Evolutionary conservation across 2,329 filamentous ascomycete genomes (phyloP).

Genomic region (Didymella exigua): DNA sequence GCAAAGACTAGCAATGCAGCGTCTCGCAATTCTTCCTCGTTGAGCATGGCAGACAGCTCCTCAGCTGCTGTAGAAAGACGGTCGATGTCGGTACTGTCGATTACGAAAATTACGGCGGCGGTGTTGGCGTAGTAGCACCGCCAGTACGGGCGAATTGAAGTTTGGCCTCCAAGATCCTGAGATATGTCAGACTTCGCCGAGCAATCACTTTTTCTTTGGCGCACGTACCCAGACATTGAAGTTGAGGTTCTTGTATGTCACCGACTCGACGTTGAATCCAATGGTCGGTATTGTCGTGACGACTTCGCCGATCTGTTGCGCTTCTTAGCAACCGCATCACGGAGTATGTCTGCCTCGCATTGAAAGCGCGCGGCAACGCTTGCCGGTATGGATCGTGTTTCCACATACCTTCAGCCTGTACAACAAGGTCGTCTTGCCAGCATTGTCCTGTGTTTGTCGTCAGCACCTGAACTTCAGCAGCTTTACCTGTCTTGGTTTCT

Average conservation of each 20-base stretch:
- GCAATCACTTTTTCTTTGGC: not conserved
- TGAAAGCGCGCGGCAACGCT: not conserved
- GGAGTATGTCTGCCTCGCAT: not conserved
- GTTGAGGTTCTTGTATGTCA: constrained; percentile 97
- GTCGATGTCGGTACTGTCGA: constrained; percentile 97
- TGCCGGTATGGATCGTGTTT: not conserved
- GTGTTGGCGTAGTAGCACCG: constrained; percentile 99
- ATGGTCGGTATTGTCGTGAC: constrained; percentile 99
- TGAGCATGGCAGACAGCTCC: constrained; percentile 92
- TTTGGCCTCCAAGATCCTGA: constrained; percentile 92
- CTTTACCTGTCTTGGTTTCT: constrained; percentile 12
- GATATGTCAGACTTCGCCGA: not conserved
- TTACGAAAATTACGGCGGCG: constrained; percentile 96
- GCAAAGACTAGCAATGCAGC: constrained; percentile 93
- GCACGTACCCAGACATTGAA: constrained; percentile 93
- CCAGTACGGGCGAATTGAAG: constrained; percentile 98
- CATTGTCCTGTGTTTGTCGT: constrained; percentile 76
- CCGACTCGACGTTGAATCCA: constrained; percentile 98
- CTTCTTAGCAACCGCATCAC: not conserved
- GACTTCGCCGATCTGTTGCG: constrained; percentile 86
- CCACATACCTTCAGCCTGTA: constrained; percentile 85
- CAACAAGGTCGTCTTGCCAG: constrained; percentile 94
- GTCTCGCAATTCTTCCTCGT: constrained; percentile 94
- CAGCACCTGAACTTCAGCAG: constrained; percentile 18
- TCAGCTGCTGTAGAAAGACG: constrained; percentile 90